Base-by-base conservation (phyloP, 2,329 filamentous ascomycete species). In the Diaporthe ilicicola region DNA sequence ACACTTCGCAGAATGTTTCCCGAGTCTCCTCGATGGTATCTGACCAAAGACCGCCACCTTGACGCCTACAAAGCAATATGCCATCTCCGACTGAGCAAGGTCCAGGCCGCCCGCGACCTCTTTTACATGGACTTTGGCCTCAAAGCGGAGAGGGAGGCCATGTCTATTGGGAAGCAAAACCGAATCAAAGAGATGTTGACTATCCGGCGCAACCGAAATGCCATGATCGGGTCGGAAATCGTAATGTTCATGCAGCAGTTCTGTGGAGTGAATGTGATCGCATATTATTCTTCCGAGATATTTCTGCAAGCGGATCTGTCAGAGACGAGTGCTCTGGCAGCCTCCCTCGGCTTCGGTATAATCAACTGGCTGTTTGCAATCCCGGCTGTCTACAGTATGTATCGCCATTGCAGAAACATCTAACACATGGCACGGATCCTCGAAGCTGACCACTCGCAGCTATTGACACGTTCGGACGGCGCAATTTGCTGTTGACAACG, bases 381-480 rank as follows among this genome's bases (percentile, higher is more conserved):
- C 15, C 89, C 89, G 0, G 89, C 89, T 4, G 81, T 92, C 56
- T 90, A 88, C 77, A 91, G 71, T 72, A 12, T 56, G 71, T 67
- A 22, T 4, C 17, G 19, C n/a, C 19, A 10, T 8, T 4, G 2
- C 24, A 27, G 17, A 4, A 7, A 27, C 12, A 29, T 6, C 9
- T 19, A 2, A 0, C 7, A 37, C 8, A 8, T 13, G n/a, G 19
- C 27, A 19, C 22, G 6, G n/a, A 13, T 9, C 13, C 4, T 10
- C 32, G 19, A 44, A 39, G 46, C 44, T 70, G 12, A 66, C 29
- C 2, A 22, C 1, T 42, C 12, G 8, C 48, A 72, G 71, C 89
- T 7, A 92, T 92, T 73, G 91, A 93, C 76, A 91, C 87, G 0
- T 92, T 90, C 71, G 91, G 91, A 8, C 87, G 91, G 4, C 85